Base-by-base conservation (phyloP, 2,329 filamentous ascomycete genomes). In the Setomelanomma holmii region DNA sequence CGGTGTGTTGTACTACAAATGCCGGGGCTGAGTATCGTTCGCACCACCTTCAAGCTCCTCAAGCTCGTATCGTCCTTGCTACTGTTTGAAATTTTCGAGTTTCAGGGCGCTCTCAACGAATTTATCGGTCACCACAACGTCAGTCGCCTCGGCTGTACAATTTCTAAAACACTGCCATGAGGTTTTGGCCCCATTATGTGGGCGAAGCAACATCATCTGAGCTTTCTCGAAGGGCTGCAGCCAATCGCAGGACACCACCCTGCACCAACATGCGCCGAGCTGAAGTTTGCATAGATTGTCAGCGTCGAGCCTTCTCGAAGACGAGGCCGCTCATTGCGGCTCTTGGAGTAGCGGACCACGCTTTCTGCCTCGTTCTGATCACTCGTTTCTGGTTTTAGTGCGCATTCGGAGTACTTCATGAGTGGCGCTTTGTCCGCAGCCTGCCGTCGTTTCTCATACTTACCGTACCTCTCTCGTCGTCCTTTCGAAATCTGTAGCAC, bases 201-300 rank as follows among this genome's bases (percentile, higher is more conserved):
- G 34, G 60, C 58, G 50, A 53, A 62, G 49, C 33, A 52, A 43
- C 47, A 40, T 39, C 46, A 53, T 51, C 50, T 23, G 51, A 39
- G 60, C 48, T 41, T 23, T n/a, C 49, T 51, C 33, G 35, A 44
- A 56, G 53, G 47, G 51, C 50, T 57, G 48, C 38, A 40, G 34
- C 62, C 60, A 65, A 60, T 62, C 47, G 47, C 27, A 24, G 36
- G 24, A 48, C 48, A 40, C 43, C 45, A 42, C 43, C 44, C 39
- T 52, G 51, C 58, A 60, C 49, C 38, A 17, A 43, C 11, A 36
- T 16, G 11, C n/a, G 14, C 30, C 21, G 38, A 65, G 56, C 60
- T 61, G 60, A 59, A 39, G 45, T 56, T 61, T 22, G 42, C 45
- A 51, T 49, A 20, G 36, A 49, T 55, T 48, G 56, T 54, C 48